Evolutionary conservation across 2,329 filamentous ascomycete genomes (phyloP), one percentile per base, ranked within the genome.

Genomic region (Beauveria varroae): DNA sequence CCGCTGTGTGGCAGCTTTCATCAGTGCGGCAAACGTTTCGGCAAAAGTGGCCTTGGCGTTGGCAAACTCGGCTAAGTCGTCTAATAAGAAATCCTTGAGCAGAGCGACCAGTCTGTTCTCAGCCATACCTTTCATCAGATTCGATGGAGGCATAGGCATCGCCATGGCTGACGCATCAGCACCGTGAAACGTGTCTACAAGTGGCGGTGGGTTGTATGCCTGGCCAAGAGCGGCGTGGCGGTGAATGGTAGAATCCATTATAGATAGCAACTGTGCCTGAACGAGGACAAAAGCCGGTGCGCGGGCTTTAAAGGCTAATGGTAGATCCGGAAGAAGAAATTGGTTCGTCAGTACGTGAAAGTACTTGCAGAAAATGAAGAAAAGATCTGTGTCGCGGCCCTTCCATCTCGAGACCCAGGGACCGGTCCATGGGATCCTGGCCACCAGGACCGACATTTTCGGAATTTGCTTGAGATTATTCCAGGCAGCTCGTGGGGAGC

Each of bases 291-390:
- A 85, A 0, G 87, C 92, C 5, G 93, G 93, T 1, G 88, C 86
- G 54, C 89, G 79, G 5, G 81, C 82, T 68, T 83, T 85, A 62
- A 85, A 81, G 0, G 75, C 68, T 18, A 85, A 71, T 2, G 83
- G 77, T 34, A 86, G 69, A 4, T 76, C 77, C 0, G 74, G 67
- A 0, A 87, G 86, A 67, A 89, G 78, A 66, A 89, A 89, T 63
- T 95, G 90, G 46, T 90, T 85, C 4, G 87, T 81, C 3, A 97
- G 79, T 22, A 93, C 82, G 72, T 93, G 89, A 68, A 89, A 96
- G 71, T 95, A 88, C 74, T 96, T 96, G 75, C 87, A 85, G 69
- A 97, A 97, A 50, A 96, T 88, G 75, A 93, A 96, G 71, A 96
- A 91, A 40, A 97, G 78, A 69, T 96, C 93, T 4, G 89, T 96